Base-by-base conservation (phyloP, 345 rosid species). In the Capsella bursapastoris region DNA sequence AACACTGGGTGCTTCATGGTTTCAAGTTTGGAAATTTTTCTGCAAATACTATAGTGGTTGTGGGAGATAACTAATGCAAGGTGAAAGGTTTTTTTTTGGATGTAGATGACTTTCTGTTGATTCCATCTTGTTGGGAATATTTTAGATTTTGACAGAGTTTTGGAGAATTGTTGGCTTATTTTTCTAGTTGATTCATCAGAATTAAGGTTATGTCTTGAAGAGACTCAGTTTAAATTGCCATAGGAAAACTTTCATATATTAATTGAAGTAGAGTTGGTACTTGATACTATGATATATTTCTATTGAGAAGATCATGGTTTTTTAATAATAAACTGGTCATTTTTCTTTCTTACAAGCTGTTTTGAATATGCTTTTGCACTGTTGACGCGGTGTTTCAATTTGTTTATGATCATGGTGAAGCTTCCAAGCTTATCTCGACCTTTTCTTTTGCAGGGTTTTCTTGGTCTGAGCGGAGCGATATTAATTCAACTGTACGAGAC, bases 391-490 rank as follows among this genome's bases (percentile, higher is more conserved):
- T 68, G 67, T 31, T 29, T 66, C 40, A 55, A 15, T 49, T 15
- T 70, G 51, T 38, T 64, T 63, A 35, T 37, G 47, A 70, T 57
- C 14, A 40, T 32, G 13, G 53, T 27, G 51, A 16, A 43, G 57
- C 65, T 28, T 29, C 37, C 15, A 55, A 55, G 58, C 75, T 56
- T 52, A 70, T 28, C 28, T 60, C 43, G 7, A 12, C 32, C 11
- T 48, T 18, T 47, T 4, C 56, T 16, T 75, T 72, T 38, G 25
- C 87, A 94, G 98, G 97, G 96, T 0, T 94, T 86, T 85, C 90
- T 91, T 15, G 98, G 98, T 69, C 82, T 94, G 70, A 86, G 98
- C 7, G 93, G 97, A 64, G 98, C 96, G 9, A 84, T 88, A 4
- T 66, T 94, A 2, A 89, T 94, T 76, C 96, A 87, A 73, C 63